phyloP scores from a whole-genome alignment of 805 yeast genomes.

The Wickerhamiella hasegawae region DNA sequence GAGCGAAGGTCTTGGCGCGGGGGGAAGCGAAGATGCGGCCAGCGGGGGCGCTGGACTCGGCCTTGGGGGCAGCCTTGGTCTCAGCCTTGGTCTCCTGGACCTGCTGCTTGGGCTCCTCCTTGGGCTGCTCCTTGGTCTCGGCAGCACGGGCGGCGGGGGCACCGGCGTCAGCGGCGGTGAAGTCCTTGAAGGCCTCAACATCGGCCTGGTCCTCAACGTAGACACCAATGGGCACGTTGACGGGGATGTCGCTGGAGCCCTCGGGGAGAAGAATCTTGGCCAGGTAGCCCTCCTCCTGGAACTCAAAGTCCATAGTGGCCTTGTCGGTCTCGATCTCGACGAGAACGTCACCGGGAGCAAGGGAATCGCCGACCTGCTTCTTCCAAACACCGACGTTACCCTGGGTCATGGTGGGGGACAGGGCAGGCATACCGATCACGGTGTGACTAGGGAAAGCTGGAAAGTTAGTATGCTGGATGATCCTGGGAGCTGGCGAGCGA shows the following conservation, averaged over 20 bases:
- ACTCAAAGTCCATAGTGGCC: slow-evolving; percentile 96
- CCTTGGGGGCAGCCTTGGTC: slow-evolving; percentile 1
- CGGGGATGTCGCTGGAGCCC: slow-evolving; percentile 83
- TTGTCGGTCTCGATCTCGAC: slow-evolving; percentile 97
- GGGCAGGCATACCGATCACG: slow-evolving; percentile 93
- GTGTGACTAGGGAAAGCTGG: slow-evolving; percentile 62
- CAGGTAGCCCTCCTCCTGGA: slow-evolving; percentile 87
- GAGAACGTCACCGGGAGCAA: slow-evolving; percentile 81
- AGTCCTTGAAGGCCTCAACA: slow-evolving; percentile 76
- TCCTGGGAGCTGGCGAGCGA: neutral
- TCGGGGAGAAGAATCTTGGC: slow-evolving; percentile 54
- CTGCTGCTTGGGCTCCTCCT: neutral
- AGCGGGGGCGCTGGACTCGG: slow-evolving; percentile 20
- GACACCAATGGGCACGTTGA: slow-evolving; percentile 92
- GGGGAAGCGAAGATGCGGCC: slow-evolving; percentile 89
- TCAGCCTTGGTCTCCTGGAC: neutral
- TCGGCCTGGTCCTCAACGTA: slow-evolving; percentile 77
- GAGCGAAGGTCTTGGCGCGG: slow-evolving; percentile 79
- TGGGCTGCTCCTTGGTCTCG: neutral
- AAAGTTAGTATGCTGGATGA: slow-evolving; percentile 1
- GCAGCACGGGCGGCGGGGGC: slow-evolving; percentile 18
- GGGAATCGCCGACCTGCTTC: slow-evolving; percentile 75
- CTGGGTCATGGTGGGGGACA: slow-evolving; percentile 98
- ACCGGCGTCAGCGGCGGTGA: slow-evolving; percentile 71
- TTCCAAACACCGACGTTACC: slow-evolving; percentile 86